These are phyloP conservation scores for Stromatinia cepivora DNA, from an alignment of 2,329 filamentous ascomycete genomes.

Conservation along the genomic window DNA sequence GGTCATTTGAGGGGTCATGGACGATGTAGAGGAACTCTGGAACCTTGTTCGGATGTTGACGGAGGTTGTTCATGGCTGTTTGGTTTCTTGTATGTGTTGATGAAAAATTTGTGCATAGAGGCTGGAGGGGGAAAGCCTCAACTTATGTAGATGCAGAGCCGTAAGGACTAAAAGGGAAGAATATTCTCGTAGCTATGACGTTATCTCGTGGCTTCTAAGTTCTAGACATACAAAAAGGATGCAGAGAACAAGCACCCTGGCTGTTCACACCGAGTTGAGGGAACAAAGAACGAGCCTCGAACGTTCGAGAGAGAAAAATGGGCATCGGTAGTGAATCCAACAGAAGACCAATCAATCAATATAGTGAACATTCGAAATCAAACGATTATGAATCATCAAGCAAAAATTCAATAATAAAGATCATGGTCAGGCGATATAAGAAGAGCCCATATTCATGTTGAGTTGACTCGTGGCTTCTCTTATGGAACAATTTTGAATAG, in stretches of 20 bases:
- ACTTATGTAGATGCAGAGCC: not conserved
- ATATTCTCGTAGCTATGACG: not conserved
- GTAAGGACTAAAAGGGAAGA: not conserved
- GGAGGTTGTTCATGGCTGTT: not conserved
- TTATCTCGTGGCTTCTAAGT: too few species aligned
- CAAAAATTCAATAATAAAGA: too few species aligned
- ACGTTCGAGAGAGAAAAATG: not conserved
- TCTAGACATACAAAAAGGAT: not conserved
- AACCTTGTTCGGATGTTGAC: not conserved
- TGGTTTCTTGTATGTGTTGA: not conserved
- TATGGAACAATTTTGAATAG: not conserved
- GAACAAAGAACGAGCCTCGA: not conserved
- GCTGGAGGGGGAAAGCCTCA: too few species aligned
- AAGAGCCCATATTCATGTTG: not conserved
- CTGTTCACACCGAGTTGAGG: not conserved
- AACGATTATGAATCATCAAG: not conserved
- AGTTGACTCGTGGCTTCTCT: not conserved
- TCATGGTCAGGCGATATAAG: not conserved
- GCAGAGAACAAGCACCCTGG: not conserved
- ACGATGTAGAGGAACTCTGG: not conserved
- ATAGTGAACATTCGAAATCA: not conserved
- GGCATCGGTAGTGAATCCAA: not conserved
- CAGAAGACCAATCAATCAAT: accelerated
- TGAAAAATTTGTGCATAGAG: not conserved
- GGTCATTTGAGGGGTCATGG: not conserved